Percentiles rank a stretch among this genome's conserved stretches.
Evolutionary conservation across 805 yeast genomes (phyloP).

Genomic region (Pichia gijzeniarum): DNA sequence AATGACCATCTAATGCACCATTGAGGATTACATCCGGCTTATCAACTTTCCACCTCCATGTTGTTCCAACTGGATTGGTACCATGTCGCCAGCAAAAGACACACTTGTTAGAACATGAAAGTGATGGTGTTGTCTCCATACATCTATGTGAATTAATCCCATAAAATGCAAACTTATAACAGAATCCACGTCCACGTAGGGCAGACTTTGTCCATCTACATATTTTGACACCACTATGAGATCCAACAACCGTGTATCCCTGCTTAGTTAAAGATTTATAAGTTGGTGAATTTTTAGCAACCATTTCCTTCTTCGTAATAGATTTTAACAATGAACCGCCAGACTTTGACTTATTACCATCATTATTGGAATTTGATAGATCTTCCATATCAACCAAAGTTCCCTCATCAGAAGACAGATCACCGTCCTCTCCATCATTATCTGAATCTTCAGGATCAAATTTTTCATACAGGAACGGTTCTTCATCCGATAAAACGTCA

Average conservation of each 20-base stretch:
- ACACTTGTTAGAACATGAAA: slow-evolving; percentile 92
- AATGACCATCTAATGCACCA: slow-evolving; percentile 86
- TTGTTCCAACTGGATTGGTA: slow-evolving; percentile 91
- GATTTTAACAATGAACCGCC: slow-evolving; percentile 21
- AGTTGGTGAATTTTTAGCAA: slow-evolving; percentile 83
- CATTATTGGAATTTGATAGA: slow-evolving; percentile 12
- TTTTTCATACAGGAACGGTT: slow-evolving; percentile 48
- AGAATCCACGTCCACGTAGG: slow-evolving; percentile 86
- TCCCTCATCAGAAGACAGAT: slow-evolving; percentile 31
- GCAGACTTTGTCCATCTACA: slow-evolving; percentile 97
- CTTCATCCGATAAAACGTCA: slow-evolving; percentile 60
- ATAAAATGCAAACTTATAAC: slow-evolving; percentile 88
- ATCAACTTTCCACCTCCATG: slow-evolving; percentile 95
- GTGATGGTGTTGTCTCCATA: slow-evolving; percentile 92
- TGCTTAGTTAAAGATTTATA: slow-evolving; percentile 83
- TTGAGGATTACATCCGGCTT: slow-evolving; percentile 76
- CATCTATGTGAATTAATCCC: slow-evolving; percentile 88
- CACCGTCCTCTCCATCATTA: slow-evolving; percentile 15
- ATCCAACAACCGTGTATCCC: slow-evolving; percentile 88
- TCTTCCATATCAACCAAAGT: slow-evolving; percentile 80
- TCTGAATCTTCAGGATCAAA: slow-evolving; percentile 31
- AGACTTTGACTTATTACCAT: slow-evolving; percentile 1
- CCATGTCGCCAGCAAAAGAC: slow-evolving; percentile 98
- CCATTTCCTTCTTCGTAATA: slow-evolving; percentile 63
- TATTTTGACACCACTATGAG: slow-evolving; percentile 91